Evolutionary conservation across 192 early-diverging fungal genomes (phyloP), one percentile per base, ranked within the genome.

Genomic region (Podila minutissima): DNA sequence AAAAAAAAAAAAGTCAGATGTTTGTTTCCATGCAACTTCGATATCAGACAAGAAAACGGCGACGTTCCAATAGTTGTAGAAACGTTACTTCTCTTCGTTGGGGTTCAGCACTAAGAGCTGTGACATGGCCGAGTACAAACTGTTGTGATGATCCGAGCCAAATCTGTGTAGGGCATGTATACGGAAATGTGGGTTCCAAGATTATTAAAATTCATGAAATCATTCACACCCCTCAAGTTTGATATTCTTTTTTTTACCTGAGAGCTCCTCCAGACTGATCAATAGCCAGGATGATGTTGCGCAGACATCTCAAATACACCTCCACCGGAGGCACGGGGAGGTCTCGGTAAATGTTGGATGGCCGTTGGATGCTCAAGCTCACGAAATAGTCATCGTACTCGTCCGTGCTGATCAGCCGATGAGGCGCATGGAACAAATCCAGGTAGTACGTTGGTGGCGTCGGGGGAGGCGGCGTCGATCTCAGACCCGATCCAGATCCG

Each of bases 71-170:
- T 29, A 19, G n/a, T 10, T 65, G 5, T 29, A 15, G 29, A 26
- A 31, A 4, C 49, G 53, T 46, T 72, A 79, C 76, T 33, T 33
- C 33, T 79, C 76, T 68, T 82, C 79, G 19, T 60, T 58, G 1
- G 79, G 79, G 32, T 74, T 72, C 41, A 82, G 49, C 53, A 72
- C 64, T 20, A 82, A 19, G 3, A 82, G 67, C 15, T 82, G 79
- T 6, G 73, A 71, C 29, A 82, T 74, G 6, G 70, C 72, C 48
- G 79, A 74, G 20, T 82, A 82, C 2, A 82, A 65, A 38, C 71
- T 74, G 50, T 65, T 64, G 20, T 82, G 72, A 38, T 82, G 79
- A 48, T 82, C 72, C 4, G 71, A 66, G 13, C 73, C 72, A 60
- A 74, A 74, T 65, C 79, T 74, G 31, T 12, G 29, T 22, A 38